These are phyloP conservation scores for Hyaloscypha variabilis DNA, from an alignment of 495 filamentous ascomycete genomes.

Conservation along the genomic window DNA sequence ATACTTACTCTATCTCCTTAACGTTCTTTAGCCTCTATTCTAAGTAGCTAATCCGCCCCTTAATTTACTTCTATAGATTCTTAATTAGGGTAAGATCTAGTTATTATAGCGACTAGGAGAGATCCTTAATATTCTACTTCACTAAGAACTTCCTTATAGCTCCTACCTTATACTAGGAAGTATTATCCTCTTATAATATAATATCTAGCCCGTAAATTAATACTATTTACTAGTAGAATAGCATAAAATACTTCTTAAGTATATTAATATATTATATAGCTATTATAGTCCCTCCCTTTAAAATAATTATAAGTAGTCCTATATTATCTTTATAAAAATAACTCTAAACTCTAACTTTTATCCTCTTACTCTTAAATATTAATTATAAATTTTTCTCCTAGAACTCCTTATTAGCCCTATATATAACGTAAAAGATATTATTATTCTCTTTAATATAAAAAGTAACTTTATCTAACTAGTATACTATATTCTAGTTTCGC, in stretches of 20 bases:
- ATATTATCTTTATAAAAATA: slow-evolving; percentile 19
- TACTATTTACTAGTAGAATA: slow-evolving; percentile 17
- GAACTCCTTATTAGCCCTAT: slow-evolving; percentile 7
- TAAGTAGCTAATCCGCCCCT: slow-evolving; percentile 3
- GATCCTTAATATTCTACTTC: not conserved
- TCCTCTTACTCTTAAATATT: slow-evolving; percentile 17
- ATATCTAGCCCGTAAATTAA: slow-evolving; percentile 7
- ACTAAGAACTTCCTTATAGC: slow-evolving; percentile 2
- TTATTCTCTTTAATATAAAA: slow-evolving; percentile 13
- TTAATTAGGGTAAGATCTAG: slow-evolving; percentile 24
- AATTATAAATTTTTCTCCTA: slow-evolving; percentile 12
- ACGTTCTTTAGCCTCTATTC: slow-evolving; percentile 2
- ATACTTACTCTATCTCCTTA: slow-evolving; percentile 1
- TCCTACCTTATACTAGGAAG: slow-evolving; percentile 18
- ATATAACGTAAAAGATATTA: slow-evolving; percentile 12
- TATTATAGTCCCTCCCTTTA: slow-evolving; percentile 14
- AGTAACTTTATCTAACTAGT: slow-evolving; percentile 17
- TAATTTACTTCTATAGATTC: slow-evolving; percentile 20
- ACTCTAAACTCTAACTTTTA: slow-evolving; percentile 7
- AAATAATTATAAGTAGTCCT: slow-evolving; percentile 12
- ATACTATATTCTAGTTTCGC: slow-evolving; percentile 11
- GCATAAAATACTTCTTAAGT: slow-evolving; percentile 15
- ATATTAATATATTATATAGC: slow-evolving; percentile 12
- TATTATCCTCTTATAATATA: slow-evolving; percentile 19
- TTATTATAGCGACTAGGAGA: slow-evolving; percentile 17